Conservation (phyloP, 768 basidiomycete species). For the Leccinum uliginosum region DNA sequence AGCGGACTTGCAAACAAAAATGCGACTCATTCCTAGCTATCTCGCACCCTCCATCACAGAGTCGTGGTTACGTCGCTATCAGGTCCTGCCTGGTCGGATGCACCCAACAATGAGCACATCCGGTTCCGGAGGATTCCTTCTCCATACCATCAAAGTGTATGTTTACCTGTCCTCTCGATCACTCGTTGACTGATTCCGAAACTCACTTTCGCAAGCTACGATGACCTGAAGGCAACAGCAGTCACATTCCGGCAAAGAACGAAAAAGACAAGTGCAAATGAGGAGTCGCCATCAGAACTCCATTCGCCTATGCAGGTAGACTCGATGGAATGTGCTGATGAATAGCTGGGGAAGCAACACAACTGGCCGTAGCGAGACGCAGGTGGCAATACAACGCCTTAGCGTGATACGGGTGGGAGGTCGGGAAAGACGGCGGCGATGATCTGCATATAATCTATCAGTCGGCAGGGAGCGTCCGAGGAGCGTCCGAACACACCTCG, state of each 20-base stretch:
- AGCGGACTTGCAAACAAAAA: slow-evolving; percentile 66
- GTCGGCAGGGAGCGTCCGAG: background rate
- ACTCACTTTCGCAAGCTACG: slow-evolving; percentile 41
- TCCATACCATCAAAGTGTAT: slow-evolving; percentile 86
- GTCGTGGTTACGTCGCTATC: slow-evolving; percentile 84
- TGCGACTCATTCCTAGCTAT: slow-evolving; percentile 64
- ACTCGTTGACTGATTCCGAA: background rate
- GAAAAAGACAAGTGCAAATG: slow-evolving; percentile 22
- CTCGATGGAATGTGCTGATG: slow-evolving; percentile 1
- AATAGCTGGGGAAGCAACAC: background rate
- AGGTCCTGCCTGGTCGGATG: slow-evolving; percentile 93
- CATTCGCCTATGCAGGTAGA: slow-evolving; percentile 18
- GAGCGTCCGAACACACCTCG: slow-evolving; percentile 53
- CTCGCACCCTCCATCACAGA: slow-evolving; percentile 81
- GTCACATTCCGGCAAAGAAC: slow-evolving; percentile 42
- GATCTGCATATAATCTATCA: slow-evolving; percentile 36
- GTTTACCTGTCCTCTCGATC: slow-evolving; percentile 10
- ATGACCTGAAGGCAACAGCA: slow-evolving; percentile 59
- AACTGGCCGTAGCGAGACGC: background rate
- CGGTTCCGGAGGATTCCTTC: slow-evolving; percentile 83
- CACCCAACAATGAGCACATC: slow-evolving; percentile 93
- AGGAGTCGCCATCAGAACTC: background rate
- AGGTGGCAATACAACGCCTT: background rate
- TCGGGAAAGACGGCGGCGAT: slow-evolving; percentile 62
- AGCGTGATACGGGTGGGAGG: slow-evolving; percentile 14